Conservation (phyloP, 768 basidiomycete genomes). For the Naganishia antarctica region DNA sequence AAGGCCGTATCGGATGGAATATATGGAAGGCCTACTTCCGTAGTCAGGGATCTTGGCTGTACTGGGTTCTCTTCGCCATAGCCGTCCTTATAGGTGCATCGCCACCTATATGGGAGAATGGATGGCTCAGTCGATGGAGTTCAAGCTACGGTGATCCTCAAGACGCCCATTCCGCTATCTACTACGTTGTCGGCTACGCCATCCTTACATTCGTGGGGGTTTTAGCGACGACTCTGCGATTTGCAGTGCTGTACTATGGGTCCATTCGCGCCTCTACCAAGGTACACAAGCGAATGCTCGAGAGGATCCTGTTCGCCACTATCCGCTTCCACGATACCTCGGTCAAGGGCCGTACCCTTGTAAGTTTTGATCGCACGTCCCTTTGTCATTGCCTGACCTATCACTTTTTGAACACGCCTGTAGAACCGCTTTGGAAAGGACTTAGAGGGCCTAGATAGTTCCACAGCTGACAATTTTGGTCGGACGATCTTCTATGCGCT, state of each 20-base stretch:
- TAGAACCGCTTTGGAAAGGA: slow-evolving; percentile 60
- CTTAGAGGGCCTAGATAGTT: slow-evolving; percentile 80
- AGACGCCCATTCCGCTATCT: slow-evolving; percentile 52
- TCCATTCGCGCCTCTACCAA: slow-evolving; percentile 75
- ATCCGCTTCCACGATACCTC: slow-evolving; percentile 91
- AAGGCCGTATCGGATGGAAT: slow-evolving; percentile 62
- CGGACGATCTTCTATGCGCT: slow-evolving; percentile 67
- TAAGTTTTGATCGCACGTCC: not conserved
- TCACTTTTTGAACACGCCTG: slow-evolving; percentile 8
- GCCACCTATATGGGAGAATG: slow-evolving; percentile 65
- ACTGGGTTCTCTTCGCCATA: slow-evolving; percentile 58
- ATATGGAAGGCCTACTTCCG: slow-evolving; percentile 63
- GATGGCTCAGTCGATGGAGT: slow-evolving; percentile 63
- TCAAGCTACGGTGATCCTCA: slow-evolving; percentile 50
- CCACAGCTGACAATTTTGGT: slow-evolving; percentile 76
- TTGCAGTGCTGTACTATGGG: slow-evolving; percentile 65
- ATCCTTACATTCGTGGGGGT: slow-evolving; percentile 70
- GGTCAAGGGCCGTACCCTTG: slow-evolving; percentile 62
- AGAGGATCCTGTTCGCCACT: slow-evolving; percentile 76
- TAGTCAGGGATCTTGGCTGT: slow-evolving; percentile 56
- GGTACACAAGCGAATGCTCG: slow-evolving; percentile 69
- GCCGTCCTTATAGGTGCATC: slow-evolving; percentile 59
- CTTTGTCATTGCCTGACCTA: not conserved
- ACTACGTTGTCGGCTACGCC: slow-evolving; percentile 70
- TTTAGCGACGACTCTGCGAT: slow-evolving; percentile 35